Evolutionary conservation across 306 rosid genomes (phyloP).

Genomic region (Sechiopsis laciniata): DNA sequence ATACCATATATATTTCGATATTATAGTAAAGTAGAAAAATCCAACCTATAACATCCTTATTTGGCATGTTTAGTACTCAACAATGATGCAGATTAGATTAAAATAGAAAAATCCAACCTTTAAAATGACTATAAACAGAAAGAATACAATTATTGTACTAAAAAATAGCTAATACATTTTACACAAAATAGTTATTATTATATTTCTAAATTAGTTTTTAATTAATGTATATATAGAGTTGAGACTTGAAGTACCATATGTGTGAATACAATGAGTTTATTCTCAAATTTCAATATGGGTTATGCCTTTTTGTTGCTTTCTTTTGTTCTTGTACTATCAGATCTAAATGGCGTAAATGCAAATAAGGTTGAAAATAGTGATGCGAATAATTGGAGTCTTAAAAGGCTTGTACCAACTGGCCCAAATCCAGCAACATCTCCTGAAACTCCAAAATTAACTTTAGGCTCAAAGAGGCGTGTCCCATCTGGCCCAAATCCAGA

Average conservation of each 20-base stretch:
- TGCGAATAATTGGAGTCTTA: fast-evolving
- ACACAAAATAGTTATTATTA: no score
- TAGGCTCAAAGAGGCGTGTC: no score
- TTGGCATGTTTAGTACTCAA: neutral
- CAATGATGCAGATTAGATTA: neutral
- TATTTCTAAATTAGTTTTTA: no score
- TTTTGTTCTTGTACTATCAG: neutral
- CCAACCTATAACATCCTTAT: neutral
- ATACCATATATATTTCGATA: no score
- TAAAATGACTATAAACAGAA: neutral
- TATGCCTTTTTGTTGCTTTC: neutral
- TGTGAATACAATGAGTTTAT: neutral
- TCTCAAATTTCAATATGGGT: neutral
- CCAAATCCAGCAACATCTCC: neutral
- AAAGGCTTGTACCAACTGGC: neutral
- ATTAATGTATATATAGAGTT: neutral
- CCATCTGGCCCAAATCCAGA: neutral
- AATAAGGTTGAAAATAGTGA: no score
- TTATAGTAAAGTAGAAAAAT: no score
- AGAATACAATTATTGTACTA: neutral
- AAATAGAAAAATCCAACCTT: neutral
- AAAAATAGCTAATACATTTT: no score
- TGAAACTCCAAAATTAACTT: no score
- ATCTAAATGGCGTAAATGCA: neutral
- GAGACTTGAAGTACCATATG: neutral